Evolutionary conservation across 768 basidiomycete genomes (phyloP), one percentile per base, ranked within the genome.

Genomic region (Leccinum disarticulatum): DNA sequence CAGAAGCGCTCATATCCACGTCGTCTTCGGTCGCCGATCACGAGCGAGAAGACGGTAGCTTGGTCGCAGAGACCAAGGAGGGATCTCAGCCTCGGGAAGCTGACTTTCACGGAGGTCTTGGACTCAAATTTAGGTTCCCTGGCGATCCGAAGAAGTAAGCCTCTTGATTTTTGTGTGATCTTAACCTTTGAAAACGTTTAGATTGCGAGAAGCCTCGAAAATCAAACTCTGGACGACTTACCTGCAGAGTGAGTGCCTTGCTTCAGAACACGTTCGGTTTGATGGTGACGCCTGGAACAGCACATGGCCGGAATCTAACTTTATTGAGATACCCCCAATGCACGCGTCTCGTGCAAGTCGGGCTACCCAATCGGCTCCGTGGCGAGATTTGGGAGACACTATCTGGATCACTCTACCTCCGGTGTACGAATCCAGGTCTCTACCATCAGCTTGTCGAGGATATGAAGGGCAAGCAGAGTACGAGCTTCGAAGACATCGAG

Each of bases 371-470:
- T 66, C 81, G 94, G 17, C 80, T 99, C 9, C 85, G 97, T 25
- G 97, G 97, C 14, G 97, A 98, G 73, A 89, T 98, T 78, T 99
- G 97, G 97, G 97, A 99, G 75, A 90, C 93, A 0, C 82, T 98
- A 13, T 96, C 95, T 4, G 97, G 97, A 0, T 96, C 95, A 5
- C 78, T 98, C 55, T 96, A 87, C 74, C 85, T 97, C 17, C 93
- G 97, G 13, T 94, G 88, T 68, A 80, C 85, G 49, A 88, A 95
- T 62, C 94, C 92, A 1, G 92, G 94, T 9, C 81, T 83, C 56
- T 99, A 97, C 71, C 80, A 85, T 13, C 78, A 80, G 8, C 79
- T 98, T 15, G 75, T 98, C 5, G 81, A 85, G 55, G 86, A 92
- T 55, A 87, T 94, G 72, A 80, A 81, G 60, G 95, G 93, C 7